Evolutionary conservation across 345 rosid genomes (phyloP).

Genomic region (Murraya koenigii): DNA sequence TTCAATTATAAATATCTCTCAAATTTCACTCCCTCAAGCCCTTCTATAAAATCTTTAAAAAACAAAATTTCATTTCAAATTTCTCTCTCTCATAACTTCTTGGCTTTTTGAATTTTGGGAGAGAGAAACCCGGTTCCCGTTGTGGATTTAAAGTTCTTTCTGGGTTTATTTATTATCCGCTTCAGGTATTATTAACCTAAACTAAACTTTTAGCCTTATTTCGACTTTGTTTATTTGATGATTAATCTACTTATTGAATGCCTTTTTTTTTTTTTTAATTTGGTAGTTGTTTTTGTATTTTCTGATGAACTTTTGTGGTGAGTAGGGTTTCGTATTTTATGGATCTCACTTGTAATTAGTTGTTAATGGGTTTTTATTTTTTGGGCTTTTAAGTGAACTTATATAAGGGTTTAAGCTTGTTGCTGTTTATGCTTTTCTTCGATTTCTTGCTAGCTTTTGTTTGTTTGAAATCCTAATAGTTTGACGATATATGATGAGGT

Average conservation of each 20-base stretch:
- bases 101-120: not conserved
- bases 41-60: not conserved
- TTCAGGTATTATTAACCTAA: slow-evolving; percentile 26
- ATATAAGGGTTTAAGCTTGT: not conserved
- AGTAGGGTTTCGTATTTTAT: not conserved
- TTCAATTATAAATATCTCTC: not conserved
- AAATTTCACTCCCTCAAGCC: not conserved
- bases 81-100: not conserved
- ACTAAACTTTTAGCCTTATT: not conserved
- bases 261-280: not conserved
- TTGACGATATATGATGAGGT: not conserved
- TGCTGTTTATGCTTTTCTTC: not conserved
- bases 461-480: not conserved
- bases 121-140: slow-evolving; percentile 22
- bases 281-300: slow-evolving; percentile 10
- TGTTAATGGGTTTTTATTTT: not conserved
- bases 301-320: not conserved
- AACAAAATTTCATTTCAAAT: not conserved
- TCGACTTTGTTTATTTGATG: not conserved
- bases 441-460: not conserved
- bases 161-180: not conserved
- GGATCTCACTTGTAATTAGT: not conserved
- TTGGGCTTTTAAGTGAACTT: not conserved
- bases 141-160: not conserved
- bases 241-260: slow-evolving; percentile 21